Evolutionary conservation across 1,284 basidiomycete genomes (phyloP).

Genomic region (Malassezia globosa): DNA sequence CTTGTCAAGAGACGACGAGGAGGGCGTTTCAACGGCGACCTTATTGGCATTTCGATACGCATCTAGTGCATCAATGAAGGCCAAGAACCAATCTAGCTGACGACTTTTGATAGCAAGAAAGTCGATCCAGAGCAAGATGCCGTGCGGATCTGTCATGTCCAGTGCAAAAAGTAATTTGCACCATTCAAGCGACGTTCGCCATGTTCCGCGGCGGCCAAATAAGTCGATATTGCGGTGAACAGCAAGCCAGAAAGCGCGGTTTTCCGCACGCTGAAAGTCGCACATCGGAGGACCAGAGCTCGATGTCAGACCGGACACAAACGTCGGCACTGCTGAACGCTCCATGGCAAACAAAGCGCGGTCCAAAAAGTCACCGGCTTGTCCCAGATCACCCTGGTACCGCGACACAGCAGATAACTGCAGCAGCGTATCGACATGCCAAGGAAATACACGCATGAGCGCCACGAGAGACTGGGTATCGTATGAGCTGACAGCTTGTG

Average conservation of each 20-base stretch:
- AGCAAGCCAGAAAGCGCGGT: conserved; percentile 41
- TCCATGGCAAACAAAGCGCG: conserved; percentile 42
- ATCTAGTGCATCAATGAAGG: conserved; percentile 27
- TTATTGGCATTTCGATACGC: conserved; percentile 13
- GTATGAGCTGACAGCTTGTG: conserved; percentile 38
- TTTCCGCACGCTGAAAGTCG: conserved; percentile 38
- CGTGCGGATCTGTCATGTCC: conserved; percentile 40
- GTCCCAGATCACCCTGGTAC: conserved; percentile 44
- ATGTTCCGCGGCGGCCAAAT: conserved; percentile 38
- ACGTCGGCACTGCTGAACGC: conserved; percentile 31
- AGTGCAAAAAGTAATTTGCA: conserved; percentile 37
- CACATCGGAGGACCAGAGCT: conserved; percentile 31
- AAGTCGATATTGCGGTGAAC: conserved; percentile 38
- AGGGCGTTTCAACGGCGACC: conserved; percentile 17
- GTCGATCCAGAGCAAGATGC: conserved; percentile 42
- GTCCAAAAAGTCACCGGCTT: conserved; percentile 40
- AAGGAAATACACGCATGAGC: conserved; percentile 38
- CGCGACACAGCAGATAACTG: conserved; percentile 40
- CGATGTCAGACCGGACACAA: conserved; percentile 31
- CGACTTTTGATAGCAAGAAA: conserved; percentile 41
- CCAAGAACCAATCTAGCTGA: conserved; percentile 37
- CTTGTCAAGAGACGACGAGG: too few species aligned
- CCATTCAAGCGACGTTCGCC: conserved; percentile 45
- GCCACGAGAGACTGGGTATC: conserved; percentile 37
- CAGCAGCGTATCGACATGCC: conserved; percentile 43